A percentile compares a stretch with the other conserved stretches of the same genome.
Evolutionary conservation across 2,329 filamentous ascomycete genomes (phyloP).

Genomic region (Tolypocladium capitatum): DNA sequence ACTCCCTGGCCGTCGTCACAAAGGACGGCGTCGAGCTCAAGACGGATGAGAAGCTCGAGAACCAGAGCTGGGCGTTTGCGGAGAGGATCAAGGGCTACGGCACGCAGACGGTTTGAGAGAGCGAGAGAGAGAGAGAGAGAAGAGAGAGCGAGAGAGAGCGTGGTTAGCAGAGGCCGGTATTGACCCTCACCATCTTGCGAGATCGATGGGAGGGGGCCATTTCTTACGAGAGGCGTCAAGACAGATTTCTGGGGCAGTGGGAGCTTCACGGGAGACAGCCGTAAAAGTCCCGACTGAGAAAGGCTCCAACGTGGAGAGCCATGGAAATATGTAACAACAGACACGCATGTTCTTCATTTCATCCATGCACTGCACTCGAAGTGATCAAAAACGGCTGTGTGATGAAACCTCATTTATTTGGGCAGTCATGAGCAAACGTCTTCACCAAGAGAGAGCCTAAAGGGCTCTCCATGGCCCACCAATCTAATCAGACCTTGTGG

Average conservation of each 20-base stretch:
- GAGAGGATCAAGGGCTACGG: conserved; percentile 92
- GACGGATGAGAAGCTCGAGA: conserved; percentile 77
- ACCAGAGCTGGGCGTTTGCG: conserved; percentile 96
- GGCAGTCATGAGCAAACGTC: neutral
- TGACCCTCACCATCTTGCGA: neutral
- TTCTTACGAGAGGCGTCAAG: neutral
- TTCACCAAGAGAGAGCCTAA: neutral
- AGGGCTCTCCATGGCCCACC: neutral
- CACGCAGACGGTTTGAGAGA: conserved; percentile 53
- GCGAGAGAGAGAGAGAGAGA: neutral
- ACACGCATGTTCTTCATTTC: neutral
- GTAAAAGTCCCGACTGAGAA: neutral
- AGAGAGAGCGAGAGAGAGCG: neutral
- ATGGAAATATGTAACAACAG: neutral
- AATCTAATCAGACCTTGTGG: neutral
- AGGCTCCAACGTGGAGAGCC: neutral
- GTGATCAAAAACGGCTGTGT: neutral
- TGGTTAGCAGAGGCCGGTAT: neutral
- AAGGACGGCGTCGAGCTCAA: conserved; percentile 78
- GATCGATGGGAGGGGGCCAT: neutral
- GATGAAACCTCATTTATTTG: neutral
- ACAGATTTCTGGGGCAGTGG: neutral
- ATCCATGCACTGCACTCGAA: neutral
- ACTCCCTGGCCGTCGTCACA: conserved; percentile 82
- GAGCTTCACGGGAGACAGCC: neutral